phyloP scores from a whole-genome alignment of 1,139 yeast species.

The Geotrichum histeridarum region DNA sequence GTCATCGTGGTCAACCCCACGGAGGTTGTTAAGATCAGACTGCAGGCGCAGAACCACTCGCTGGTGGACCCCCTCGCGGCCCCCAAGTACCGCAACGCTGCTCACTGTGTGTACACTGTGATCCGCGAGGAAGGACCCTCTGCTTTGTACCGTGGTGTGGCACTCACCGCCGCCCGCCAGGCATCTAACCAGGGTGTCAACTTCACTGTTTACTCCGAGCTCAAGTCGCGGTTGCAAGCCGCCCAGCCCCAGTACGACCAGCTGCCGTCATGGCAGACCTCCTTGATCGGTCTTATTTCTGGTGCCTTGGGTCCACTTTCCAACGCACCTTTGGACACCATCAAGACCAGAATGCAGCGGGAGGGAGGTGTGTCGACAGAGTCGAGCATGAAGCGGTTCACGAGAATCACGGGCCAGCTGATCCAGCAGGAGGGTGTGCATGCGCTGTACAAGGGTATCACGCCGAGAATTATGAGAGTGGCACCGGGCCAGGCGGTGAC shows the following conservation, averaged over 20 bases:
- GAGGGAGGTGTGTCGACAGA: slow-evolving; percentile 67
- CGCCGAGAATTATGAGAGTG: slow-evolving; percentile 98
- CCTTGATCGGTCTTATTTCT: slow-evolving; percentile 80
- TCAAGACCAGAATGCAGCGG: slow-evolving; percentile 94
- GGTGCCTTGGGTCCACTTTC: slow-evolving; percentile 98
- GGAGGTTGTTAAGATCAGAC: slow-evolving; percentile 93
- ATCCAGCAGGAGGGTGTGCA: slow-evolving; percentile 82
- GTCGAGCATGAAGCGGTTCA: slow-evolving; percentile 69
- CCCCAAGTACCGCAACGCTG: slow-evolving; percentile 89
- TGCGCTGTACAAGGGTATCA: slow-evolving; percentile 92
- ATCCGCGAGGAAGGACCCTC: slow-evolving; percentile 86
- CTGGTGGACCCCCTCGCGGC: slow-evolving; percentile 73
- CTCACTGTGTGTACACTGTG: slow-evolving; percentile 82
- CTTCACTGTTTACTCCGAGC: slow-evolving; percentile 87
- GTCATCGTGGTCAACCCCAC: slow-evolving; percentile 91
- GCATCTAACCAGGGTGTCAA: slow-evolving; percentile 98
- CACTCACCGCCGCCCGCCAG: slow-evolving; percentile 94
- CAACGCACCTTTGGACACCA: slow-evolving; percentile 95
- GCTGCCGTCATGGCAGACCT: slow-evolving; percentile 92
- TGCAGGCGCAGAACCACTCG: slow-evolving; percentile 93
- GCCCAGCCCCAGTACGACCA: slow-evolving; percentile 50
- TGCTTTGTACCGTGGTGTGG: slow-evolving; percentile 89
- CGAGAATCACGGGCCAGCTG: slow-evolving; percentile 74
- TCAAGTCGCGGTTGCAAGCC: slow-evolving; percentile 65
- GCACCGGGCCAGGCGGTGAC: slow-evolving; percentile 99